Conservation (phyloP, 306 rosid genomes). For the Fragaria vesca region DNA sequence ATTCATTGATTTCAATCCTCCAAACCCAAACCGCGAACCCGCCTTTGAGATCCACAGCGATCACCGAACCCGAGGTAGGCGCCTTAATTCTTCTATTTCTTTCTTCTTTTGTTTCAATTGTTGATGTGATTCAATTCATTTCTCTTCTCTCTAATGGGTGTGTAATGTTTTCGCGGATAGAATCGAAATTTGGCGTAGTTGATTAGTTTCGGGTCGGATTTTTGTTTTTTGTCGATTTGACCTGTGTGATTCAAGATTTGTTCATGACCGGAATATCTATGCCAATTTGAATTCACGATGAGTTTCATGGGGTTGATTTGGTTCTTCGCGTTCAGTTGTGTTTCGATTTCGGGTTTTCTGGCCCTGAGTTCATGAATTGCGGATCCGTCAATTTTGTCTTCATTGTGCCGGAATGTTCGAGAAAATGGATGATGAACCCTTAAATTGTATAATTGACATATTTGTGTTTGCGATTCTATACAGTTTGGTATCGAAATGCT, state of each 20-base stretch:
- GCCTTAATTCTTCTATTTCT: background rate
- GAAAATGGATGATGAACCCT: background rate
- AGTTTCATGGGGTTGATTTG: constrained; percentile 4
- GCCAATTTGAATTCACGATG: background rate
- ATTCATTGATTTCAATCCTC: constrained; percentile 7
- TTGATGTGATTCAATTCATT: background rate
- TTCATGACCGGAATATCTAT: background rate
- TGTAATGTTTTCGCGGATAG: background rate
- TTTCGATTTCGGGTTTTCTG: background rate
- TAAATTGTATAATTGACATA: background rate
- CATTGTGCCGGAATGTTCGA: background rate
- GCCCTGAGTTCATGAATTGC: background rate
- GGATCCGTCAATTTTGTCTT: background rate
- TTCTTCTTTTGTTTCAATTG: background rate
- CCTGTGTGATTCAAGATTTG: constrained; percentile 2
- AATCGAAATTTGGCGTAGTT: background rate
- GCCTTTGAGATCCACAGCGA: constrained; percentile 18
- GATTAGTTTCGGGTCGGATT: constrained; percentile 11
- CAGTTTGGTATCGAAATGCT: background rate
- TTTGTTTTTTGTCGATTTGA: background rate
- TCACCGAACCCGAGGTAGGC: constrained; percentile 16
- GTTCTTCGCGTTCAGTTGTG: background rate
- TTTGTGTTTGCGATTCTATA: background rate
- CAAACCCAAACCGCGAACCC: background rate
- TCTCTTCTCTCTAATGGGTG: background rate